Conservation (phyloP, 176 grass and related monocot genomes). For the Musa itinerans region DNA sequence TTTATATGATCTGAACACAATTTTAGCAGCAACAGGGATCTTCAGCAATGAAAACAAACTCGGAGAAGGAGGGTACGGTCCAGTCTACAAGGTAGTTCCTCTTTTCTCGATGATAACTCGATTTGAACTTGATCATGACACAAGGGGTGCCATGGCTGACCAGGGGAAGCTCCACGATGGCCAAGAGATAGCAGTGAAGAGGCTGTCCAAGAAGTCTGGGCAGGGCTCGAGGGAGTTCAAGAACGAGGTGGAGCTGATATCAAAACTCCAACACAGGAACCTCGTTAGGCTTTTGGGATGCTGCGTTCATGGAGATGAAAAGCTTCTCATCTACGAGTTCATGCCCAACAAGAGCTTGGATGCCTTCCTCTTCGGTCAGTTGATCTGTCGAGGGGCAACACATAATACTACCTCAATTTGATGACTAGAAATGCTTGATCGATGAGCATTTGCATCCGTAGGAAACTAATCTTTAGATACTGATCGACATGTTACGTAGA, state of each 20-base stretch:
- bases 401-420: background rate
- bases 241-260: constrained; percentile 11
- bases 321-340: constrained; percentile 7
- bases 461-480: too few relatives aligned
- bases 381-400: background rate
- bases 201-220: background rate
- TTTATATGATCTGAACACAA: too few relatives aligned
- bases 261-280: constrained; percentile 14
- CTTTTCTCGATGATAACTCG: background rate
- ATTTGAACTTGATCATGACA: background rate
- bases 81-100: background rate
- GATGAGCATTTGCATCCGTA: too few relatives aligned
- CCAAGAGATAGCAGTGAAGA: constrained; percentile 7
- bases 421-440: background rate
- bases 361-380: background rate
- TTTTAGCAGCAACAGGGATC: too few relatives aligned
- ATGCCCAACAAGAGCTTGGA: constrained; percentile 15
- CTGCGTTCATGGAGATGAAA: constrained; percentile 4
- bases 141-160: too few relatives aligned
- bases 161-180: constrained; percentile 3
- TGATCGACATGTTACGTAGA: background rate
- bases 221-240: constrained; percentile 4
- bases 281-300: constrained; percentile 1
- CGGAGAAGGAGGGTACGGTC: too few relatives aligned
- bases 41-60: too few relatives aligned